These are phyloP conservation scores for Podila verticillata DNA, from an alignment of 192 early-diverging fungal species.

Conservation along the genomic window DNA sequence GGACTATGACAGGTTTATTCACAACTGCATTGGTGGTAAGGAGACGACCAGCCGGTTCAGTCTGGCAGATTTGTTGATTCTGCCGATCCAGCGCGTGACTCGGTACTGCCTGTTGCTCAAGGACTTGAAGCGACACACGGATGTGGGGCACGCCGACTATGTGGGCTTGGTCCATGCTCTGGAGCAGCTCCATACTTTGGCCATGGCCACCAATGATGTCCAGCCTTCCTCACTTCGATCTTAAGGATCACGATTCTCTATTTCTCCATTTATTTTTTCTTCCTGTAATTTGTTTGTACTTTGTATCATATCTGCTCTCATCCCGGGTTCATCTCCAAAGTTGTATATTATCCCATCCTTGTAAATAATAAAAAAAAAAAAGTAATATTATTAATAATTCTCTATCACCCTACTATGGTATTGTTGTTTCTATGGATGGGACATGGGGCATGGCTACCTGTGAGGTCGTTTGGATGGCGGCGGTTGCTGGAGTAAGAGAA, in stretches of 20 bases:
- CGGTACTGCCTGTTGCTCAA: constrained; percentile 79
- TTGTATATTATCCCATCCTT: too few species aligned
- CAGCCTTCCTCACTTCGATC: constrained; percentile 23
- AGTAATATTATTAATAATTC: neutral
- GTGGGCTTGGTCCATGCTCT: constrained; percentile 46
- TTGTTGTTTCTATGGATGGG: neutral
- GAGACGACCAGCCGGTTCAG: constrained; percentile 66
- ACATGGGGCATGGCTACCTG: neutral
- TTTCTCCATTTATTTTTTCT: constrained; percentile 1
- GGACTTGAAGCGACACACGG: constrained; percentile 51
- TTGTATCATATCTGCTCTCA: neutral
- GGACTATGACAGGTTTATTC: constrained; percentile 18
- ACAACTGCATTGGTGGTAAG: constrained; percentile 55
- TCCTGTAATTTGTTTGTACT: constrained; percentile 5
- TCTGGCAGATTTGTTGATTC: constrained; percentile 77
- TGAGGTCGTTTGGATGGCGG: too few species aligned
- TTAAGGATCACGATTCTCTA: constrained; percentile 1
- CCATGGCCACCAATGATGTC: constrained; percentile 44
- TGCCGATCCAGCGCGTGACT: constrained; percentile 83
- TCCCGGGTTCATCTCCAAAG: neutral
- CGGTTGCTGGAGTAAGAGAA: too few species aligned
- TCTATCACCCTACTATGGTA: neutral
- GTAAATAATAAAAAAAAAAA: constrained; percentile 11
- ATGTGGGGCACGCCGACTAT: constrained; percentile 32
- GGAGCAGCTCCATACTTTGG: constrained; percentile 45